These are phyloP conservation scores for Salvia hispanica DNA, from an alignment of 257 asterid genomes.

Conservation along the genomic window DNA sequence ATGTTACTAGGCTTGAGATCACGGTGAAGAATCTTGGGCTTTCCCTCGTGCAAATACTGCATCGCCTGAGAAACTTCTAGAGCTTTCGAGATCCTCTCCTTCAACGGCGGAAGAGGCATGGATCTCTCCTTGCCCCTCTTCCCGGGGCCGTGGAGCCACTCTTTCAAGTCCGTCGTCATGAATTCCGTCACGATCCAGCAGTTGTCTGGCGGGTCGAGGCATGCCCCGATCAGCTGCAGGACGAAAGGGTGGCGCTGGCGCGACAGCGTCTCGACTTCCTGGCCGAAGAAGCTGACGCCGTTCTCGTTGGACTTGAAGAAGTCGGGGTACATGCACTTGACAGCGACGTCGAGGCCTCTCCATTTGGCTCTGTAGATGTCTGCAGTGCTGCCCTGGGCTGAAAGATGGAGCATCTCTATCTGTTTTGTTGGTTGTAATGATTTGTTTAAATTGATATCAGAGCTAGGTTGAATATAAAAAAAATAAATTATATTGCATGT, in stretches of 20 bases:
- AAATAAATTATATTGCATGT: background rate
- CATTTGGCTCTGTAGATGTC: constrained; percentile 65
- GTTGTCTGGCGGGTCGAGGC: constrained; percentile 60
- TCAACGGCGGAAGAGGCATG: constrained; percentile 48
- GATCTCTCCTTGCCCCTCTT: constrained; percentile 52
- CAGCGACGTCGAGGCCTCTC: constrained; percentile 70
- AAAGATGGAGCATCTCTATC: constrained; percentile 58
- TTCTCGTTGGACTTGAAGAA: constrained; percentile 61
- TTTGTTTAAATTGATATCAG: background rate
- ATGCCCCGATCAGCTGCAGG: constrained; percentile 71
- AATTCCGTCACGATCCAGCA: constrained; percentile 77
- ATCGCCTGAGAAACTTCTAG: constrained; percentile 72
- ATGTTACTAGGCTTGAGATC: constrained; percentile 78
- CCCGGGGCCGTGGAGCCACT: constrained; percentile 77
- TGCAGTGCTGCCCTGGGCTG: constrained; percentile 75
- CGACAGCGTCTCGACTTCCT: constrained; percentile 67
- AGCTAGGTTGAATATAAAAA: background rate
- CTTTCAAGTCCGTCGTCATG: constrained; percentile 48
- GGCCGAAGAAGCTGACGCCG: constrained; percentile 62
- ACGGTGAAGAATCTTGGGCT: constrained; percentile 68
- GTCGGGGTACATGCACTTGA: constrained; percentile 71
- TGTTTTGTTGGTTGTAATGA: constrained; percentile 8
- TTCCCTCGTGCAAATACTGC: constrained; percentile 73
- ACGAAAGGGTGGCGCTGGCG: constrained; percentile 76
- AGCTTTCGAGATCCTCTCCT: constrained; percentile 58